Base-by-base conservation (phyloP, 78 protist genomes). In the Andalucia godoyi region DNA sequence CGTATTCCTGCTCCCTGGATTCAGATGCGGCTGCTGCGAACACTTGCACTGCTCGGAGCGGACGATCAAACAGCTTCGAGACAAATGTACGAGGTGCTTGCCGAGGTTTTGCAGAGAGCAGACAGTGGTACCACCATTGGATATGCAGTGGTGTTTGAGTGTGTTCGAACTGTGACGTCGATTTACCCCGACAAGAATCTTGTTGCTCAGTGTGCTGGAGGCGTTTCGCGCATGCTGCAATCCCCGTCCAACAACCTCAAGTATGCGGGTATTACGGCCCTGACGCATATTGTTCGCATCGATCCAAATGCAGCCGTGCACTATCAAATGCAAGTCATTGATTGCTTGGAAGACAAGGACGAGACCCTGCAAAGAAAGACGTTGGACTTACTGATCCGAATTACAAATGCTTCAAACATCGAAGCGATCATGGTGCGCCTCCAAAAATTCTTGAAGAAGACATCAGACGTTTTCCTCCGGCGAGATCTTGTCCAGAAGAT, bases 1-100 rank as follows among this genome's bases (percentile, higher is more conserved):
- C 80, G 89, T 42, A 76, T 90, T 15, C 95, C 92, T 2, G 97
- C 96, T 9, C 98, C 98, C 5, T 94, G 95, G 95, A 34, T 88
- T 17, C 98, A 94, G 73, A 74, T 93, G 39, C 58, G 73, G 52
- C 76, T 93, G 4, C 80, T 95, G 39, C 67, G 81, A 59, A 0
- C 93, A 5, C 47, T 93, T 5, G 77, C 84, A 25, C 23, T 60
- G 27, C 84, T 94, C 5, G 94, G 95, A 32, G 4, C 9, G 25
- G 64, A 81, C 45, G 86, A 82, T 36, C 21, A 2, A 4, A 66
- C 6, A 21, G 33, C 60, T 50, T 30, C 55, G 25, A 80, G 77
- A 21, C 46, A 49, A 5, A 76, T 76, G 81, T 84, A 79, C 68
- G 75, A 49, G 41, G 82, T 78, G 27, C 53, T 89, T 2, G 1